These are phyloP conservation scores for Fistulina hepatica DNA, from an alignment of 1,284 basidiomycete genomes.

Conservation along the genomic window DNA sequence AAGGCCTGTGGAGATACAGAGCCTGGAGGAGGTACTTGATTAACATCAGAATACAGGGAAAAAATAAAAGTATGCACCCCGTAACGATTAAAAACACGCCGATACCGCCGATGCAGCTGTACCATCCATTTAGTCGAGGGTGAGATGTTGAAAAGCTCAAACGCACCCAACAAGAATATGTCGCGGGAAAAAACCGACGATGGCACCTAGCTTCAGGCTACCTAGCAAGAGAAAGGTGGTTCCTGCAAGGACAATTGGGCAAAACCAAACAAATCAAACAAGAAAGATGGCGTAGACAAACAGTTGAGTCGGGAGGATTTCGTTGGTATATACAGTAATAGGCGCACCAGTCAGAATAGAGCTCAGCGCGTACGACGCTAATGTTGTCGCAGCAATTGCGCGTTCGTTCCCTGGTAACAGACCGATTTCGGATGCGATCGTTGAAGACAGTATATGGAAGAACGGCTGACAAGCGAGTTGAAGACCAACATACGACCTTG, in stretches of 20 bases:
- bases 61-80: slow-evolving; percentile 39
- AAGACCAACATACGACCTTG: not conserved
- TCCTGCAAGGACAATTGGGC: slow-evolving; percentile 30
- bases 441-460: slow-evolving; percentile 83
- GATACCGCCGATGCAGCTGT: slow-evolving; percentile 89
- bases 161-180: slow-evolving; percentile 85
- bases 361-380: slow-evolving; percentile 83
- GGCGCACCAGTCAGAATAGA: slow-evolving; percentile 78
- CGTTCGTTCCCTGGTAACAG: slow-evolving; percentile 51
- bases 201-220: slow-evolving; percentile 67
- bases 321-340: not conserved
- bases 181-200: slow-evolving; percentile 94
- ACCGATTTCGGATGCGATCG: slow-evolving; percentile 67
- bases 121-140: slow-evolving; percentile 4
- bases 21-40: not conserved
- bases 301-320: not conserved
- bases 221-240: slow-evolving; percentile 85
- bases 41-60: not conserved
- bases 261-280: not conserved
- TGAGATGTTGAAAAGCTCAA: slow-evolving; percentile 2
- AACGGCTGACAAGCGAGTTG: slow-evolving; percentile 57
- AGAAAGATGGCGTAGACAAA: slow-evolving; percentile 11
- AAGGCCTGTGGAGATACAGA: not conserved
- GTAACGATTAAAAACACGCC: slow-evolving; percentile 88
- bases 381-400: slow-evolving; percentile 76